These are phyloP conservation scores for Lactifluus pinguis DNA, from an alignment of 768 basidiomycete species.

Conservation along the genomic window DNA sequence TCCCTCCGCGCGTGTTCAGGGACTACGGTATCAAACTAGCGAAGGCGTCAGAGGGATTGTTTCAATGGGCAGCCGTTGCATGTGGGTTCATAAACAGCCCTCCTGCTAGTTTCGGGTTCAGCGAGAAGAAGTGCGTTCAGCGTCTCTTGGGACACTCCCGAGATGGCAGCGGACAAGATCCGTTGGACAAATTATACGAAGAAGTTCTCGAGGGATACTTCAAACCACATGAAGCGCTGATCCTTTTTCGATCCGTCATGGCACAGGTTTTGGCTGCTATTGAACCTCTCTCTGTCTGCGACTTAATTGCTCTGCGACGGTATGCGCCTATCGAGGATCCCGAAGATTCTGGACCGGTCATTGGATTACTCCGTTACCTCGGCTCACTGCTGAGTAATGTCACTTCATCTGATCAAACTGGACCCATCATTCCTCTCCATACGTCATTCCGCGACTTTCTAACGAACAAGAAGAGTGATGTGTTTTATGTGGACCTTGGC, in stretches of 20 bases:
- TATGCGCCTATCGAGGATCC: too few relatives aligned
- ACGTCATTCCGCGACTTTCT: neutral
- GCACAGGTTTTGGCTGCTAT: neutral
- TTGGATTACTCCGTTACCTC: too few relatives aligned
- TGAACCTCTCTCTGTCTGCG: neutral
- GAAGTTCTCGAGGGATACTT: neutral
- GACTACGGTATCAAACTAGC: neutral
- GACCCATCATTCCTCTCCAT: neutral
- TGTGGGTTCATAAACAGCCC: too few relatives aligned
- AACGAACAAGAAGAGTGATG: neutral
- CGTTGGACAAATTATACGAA: neutral
- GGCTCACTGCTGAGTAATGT: neutral
- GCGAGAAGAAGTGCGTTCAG: too few relatives aligned
- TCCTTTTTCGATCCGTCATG: neutral
- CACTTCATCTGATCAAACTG: neutral
- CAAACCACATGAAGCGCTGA: neutral
- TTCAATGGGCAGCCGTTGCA: neutral
- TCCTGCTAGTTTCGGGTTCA: too few relatives aligned
- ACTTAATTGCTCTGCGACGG: neutral
- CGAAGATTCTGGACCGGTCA: too few relatives aligned
- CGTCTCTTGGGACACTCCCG: too few relatives aligned
- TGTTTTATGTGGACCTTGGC: neutral
- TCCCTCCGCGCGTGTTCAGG: neutral
- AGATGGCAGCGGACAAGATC: too few relatives aligned
- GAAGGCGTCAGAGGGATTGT: too few relatives aligned